Base-by-base conservation (phyloP, 2,329 filamentous ascomycete species). In the Conoideocrella luteorostrata region DNA sequence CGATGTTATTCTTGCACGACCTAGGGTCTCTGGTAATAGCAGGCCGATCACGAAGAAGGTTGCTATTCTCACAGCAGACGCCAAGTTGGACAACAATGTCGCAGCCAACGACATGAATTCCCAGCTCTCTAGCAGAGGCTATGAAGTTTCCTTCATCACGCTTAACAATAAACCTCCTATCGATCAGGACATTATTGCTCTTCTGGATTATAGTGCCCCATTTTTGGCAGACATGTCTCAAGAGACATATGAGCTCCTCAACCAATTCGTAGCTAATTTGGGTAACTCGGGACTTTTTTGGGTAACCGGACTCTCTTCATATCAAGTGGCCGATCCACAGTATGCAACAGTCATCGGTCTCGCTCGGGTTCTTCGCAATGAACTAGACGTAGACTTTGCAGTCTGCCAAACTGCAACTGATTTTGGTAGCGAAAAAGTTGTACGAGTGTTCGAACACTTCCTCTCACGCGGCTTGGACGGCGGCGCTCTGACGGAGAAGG, bases 231-330 rank as follows among this genome's bases (percentile, higher is more conserved):
- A 48, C 50, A 41, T 30, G 23, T 45, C 46, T 1, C 24, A 47
- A 2, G 28, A 45, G 1, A 28, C 32, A 0, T 52, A 49, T 9
- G 11, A n/a, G 9, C n/a, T 17, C n/a, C 26, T 45, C 32, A 46
- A 46, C 17, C 34, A 37, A 1, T 34, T 40, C 2, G 37, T 56
- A 6, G 17, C n/a, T 3, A n/a, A 26, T 4, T 7, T 49, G 12
- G 44, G 47, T 22, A 36, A 26, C 1, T 38, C 30, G 3, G 35
- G 38, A 4, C 20, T 60, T 11, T 45, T 64, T 2, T 65, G 62
- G 62, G 37, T 62, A 2, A 64, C 60, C 1, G 45, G 48, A 0
- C 42, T 51, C 3, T 48, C 45, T 9, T 59, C 63, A 21, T 39
- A 57, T 0, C 24, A 42, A 1, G 62, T 56, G 28, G 12, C 15